These are phyloP conservation scores for Wickerhamiella shivajii DNA, from an alignment of 805 yeast genomes.

Conservation along the genomic window DNA sequence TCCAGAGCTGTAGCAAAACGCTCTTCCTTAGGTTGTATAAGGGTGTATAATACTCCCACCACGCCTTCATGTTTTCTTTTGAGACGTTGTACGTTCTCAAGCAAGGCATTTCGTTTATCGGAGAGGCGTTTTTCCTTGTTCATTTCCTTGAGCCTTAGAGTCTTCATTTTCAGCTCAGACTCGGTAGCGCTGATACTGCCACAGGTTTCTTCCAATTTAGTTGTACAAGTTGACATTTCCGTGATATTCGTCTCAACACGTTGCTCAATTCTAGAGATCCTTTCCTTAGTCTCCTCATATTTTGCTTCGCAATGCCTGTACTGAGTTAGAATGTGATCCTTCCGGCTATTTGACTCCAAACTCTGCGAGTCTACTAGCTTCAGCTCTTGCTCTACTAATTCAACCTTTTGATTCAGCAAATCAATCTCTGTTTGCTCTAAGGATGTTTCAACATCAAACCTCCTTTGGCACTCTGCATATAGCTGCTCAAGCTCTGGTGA, in stretches of 20 bases:
- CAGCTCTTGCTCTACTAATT: constrained; percentile 8
- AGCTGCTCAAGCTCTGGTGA: neutral
- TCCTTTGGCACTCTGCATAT: constrained; percentile 8
- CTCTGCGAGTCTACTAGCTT: constrained; percentile 5
- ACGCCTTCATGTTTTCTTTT: constrained; percentile 75
- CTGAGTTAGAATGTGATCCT: neutral
- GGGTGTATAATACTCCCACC: constrained; percentile 62
- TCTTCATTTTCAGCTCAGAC: constrained; percentile 43
- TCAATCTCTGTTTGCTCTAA: constrained; percentile 14
- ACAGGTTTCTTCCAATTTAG: no score
- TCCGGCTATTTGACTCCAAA: constrained; percentile 2
- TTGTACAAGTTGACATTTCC: no score
- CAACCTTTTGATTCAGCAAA: constrained; percentile 9
- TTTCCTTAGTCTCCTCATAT: constrained; percentile 7
- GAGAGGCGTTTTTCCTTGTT: constrained; percentile 67
- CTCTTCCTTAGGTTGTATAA: constrained; percentile 49
- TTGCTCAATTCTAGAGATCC: neutral
- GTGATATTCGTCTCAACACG: neutral
- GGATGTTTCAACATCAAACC: constrained; percentile 9
- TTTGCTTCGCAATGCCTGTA: constrained; percentile 1
- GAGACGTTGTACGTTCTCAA: constrained; percentile 59
- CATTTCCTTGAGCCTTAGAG: constrained; percentile 51
- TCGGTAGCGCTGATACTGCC: constrained; percentile 32
- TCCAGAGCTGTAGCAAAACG: constrained; percentile 15
- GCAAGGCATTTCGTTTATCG: constrained; percentile 46